Conservation (phyloP, 768 basidiomycete genomes). For the Termitomyces sp. region DNA sequence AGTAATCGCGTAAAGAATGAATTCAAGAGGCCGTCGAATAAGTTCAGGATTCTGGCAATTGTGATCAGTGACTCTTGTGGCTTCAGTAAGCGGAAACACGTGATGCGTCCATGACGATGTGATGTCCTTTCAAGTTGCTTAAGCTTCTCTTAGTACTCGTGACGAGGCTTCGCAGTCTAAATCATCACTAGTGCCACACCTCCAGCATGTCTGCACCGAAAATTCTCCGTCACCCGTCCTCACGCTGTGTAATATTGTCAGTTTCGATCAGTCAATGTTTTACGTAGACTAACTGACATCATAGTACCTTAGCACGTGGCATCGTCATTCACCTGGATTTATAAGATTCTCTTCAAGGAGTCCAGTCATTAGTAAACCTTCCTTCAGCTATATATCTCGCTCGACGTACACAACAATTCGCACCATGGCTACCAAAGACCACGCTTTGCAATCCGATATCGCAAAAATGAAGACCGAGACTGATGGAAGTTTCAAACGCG, state of each 20-base stretch:
- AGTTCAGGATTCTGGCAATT: too few relatives aligned
- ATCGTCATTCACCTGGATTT: background rate
- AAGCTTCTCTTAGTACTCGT: too few relatives aligned
- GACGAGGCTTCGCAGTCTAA: background rate
- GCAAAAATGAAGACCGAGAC: slow-evolving; percentile 42
- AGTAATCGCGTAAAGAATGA: too few relatives aligned
- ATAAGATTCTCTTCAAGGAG: slow-evolving; percentile 4
- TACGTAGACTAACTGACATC: background rate
- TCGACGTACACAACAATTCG: background rate
- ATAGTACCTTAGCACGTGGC: background rate
- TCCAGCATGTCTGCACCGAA: background rate
- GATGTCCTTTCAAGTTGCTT: too few relatives aligned
- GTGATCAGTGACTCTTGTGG: too few relatives aligned
- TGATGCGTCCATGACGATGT: too few relatives aligned
- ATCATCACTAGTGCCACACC: too few relatives aligned
- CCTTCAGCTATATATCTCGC: background rate
- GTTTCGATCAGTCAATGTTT: background rate
- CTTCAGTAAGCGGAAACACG: too few relatives aligned
- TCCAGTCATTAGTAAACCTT: background rate
- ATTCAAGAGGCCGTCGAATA: too few relatives aligned
- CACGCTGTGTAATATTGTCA: background rate
- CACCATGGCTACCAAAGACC: slow-evolving; percentile 24
- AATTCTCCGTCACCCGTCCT: background rate
- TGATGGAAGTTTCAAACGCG: slow-evolving; percentile 55
- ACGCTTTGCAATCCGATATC: slow-evolving; percentile 43